Base-by-base conservation (phyloP, 345 rosid genomes). In the Aurinia saxatilis region DNA sequence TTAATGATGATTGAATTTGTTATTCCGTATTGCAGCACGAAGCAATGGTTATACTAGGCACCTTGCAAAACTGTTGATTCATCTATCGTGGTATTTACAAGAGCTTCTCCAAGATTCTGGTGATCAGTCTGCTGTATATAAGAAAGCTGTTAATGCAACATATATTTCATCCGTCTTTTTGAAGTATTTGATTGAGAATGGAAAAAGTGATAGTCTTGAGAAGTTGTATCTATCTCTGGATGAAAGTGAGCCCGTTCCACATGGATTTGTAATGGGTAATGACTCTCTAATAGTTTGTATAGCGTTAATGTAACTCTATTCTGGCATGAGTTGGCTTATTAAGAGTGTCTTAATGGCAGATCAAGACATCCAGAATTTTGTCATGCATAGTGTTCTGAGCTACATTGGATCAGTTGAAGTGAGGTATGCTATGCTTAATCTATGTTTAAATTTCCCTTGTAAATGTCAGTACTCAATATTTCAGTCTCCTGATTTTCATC, bases 41-140 rank as follows among this genome's bases (percentile, higher is more conserved):
- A 90, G 82, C 61, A 90, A 95, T 60, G 65, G 70, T 41, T 69
- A 53, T 66, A 95, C 99, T 5, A 81, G 91, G 82, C 97, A 95
- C 76, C 88, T 95, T 15, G 81, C 85, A 5, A 95, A 95, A 60
- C 77, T 95, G 72, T 79, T 88, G 82, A 82, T 90, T 73, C 96
- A 88, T 77, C 67, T 95, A 10, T 76, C 85, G 1, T 74, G 81
- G 84, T 84, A 86, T 78, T 86, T 95, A 82, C 84, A 80, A 80
- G 97, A 84, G 81, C 78, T 73, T 41, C 73, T 67, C n/a, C 79
- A 77, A 18, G 48, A 75, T 66, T 72, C 89, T 38, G 87, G 72
- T 58, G 75, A 60, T 37, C 69, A 80, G 4, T 66, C 80, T 34
- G 6, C 72, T 10, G 71, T 74, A 49, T 84, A 67, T 74, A 44